Evolutionary conservation across 169 alveolate genomes (phyloP).

Genomic region (Plasmodium gonderi): DNA sequence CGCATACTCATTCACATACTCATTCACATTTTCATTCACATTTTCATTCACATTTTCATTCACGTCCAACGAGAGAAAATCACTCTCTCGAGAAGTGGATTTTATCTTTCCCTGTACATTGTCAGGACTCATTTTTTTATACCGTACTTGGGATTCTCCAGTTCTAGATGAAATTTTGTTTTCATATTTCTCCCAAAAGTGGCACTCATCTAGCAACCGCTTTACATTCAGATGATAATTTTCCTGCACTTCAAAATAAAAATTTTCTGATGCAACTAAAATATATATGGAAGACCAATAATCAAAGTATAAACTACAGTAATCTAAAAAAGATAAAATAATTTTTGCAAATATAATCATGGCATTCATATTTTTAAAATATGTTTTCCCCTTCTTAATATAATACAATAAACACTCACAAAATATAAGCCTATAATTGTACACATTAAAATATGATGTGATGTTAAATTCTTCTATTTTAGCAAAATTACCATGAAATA

Average conservation of each 20-base stretch:
- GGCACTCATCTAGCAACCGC: conserved; percentile 3
- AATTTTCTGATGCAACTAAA: conserved; percentile 64
- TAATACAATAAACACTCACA: conserved; percentile 54
- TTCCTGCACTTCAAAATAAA: conserved; percentile 33
- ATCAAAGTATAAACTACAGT: conserved; percentile 36
- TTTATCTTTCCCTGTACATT: neutral
- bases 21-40: conserved; percentile 13
- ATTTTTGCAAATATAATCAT: conserved; percentile 60
- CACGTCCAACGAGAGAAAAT: conserved; percentile 14
- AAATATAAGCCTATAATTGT: conserved; percentile 38
- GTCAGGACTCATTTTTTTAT: neutral
- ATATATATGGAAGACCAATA: conserved; percentile 66
- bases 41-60: conserved; percentile 18
- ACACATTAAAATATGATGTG: conserved; percentile 10
- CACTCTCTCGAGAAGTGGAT: neutral
- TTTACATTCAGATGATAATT: neutral
- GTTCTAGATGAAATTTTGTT: neutral
- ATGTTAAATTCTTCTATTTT: conserved; percentile 32
- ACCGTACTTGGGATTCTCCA: neutral
- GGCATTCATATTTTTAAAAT: neutral
- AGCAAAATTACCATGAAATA: conserved; percentile 30
- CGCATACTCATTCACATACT: neutral
- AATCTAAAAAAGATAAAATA: conserved; percentile 50
- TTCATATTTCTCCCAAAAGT: neutral
- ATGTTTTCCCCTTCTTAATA: conserved; percentile 21